Evolutionary conservation across 176 grass and related monocot genomes (phyloP).

Genomic region (Pontederia paniculata): DNA sequence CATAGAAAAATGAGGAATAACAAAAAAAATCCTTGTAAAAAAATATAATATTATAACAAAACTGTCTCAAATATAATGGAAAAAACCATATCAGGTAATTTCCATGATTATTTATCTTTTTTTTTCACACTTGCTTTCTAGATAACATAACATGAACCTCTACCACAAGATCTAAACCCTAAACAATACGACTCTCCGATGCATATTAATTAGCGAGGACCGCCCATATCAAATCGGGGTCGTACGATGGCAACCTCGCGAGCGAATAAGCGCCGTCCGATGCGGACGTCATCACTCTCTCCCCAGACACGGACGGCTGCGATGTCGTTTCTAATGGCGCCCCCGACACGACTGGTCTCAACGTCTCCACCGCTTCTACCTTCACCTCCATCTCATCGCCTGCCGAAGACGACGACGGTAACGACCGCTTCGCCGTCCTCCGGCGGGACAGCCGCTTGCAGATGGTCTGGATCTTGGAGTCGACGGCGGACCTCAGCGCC

Average conservation of each 20-base stretch:
- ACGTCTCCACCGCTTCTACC: neutral
- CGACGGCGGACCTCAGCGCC: conserved; percentile 36
- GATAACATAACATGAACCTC: too few species aligned
- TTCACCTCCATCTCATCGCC: neutral
- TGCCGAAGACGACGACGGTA: neutral
- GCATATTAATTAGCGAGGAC: conserved; percentile 28
- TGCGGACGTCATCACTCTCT: conserved; percentile 17
- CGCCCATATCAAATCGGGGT: conserved; percentile 82
- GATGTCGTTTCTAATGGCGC: conserved; percentile 18
- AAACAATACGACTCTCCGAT: too few species aligned
- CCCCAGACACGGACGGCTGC: neutral
- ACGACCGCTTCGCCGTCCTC: conserved; percentile 23
- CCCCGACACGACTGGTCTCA: neutral
- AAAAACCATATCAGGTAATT: too few species aligned
- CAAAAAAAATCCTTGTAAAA: too few species aligned
- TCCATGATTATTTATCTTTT: too few species aligned
- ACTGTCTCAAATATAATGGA: too few species aligned
- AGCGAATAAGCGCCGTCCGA: conserved; percentile 38
- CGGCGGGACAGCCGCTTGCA: conserved; percentile 53
- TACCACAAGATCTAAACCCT: too few species aligned
- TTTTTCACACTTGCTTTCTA: too few species aligned
- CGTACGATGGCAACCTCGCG: conserved; percentile 62
- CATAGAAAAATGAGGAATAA: too few species aligned
- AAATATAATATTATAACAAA: too few species aligned
- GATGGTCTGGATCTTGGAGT: conserved; percentile 84